These are phyloP conservation scores for Vigna hirtella DNA, from an alignment of 306 rosid genomes.

Conservation along the genomic window DNA sequence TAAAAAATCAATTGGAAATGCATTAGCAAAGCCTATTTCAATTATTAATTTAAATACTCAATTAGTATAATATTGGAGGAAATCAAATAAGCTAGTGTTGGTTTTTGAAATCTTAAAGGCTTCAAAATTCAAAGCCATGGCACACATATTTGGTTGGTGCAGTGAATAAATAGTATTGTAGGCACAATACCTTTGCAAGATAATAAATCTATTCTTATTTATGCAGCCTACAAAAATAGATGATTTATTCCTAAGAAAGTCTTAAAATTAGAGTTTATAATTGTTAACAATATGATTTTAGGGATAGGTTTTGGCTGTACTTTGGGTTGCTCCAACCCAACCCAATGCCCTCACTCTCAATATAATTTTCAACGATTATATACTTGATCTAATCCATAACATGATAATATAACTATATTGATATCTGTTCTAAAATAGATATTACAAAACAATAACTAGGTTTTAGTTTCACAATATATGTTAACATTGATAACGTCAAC, in stretches of 20 bases:
- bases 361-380: neutral
- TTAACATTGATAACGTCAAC: neutral
- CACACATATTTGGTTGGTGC: neutral
- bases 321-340: neutral
- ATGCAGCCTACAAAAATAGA: neutral
- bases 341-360: neutral
- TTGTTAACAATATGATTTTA: neutral
- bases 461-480: neutral
- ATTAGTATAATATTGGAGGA: slow-evolving; percentile 6
- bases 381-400: neutral
- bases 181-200: neutral
- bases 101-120: neutral
- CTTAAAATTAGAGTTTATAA: neutral
- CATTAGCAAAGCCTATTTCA: neutral
- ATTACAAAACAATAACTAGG: neutral
- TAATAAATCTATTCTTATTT: neutral
- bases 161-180: neutral
- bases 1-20: slow-evolving; percentile 6
- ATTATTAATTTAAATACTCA: slow-evolving; percentile 8
- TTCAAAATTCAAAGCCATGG: slow-evolving; percentile 11
- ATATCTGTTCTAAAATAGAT: neutral
- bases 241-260: neutral
- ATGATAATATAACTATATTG: neutral
- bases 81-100: slow-evolving; percentile 2
- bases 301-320: neutral